Conservation (phyloP, 2,329 filamentous ascomycete species). For the Colletotrichum brevisporum region DNA sequence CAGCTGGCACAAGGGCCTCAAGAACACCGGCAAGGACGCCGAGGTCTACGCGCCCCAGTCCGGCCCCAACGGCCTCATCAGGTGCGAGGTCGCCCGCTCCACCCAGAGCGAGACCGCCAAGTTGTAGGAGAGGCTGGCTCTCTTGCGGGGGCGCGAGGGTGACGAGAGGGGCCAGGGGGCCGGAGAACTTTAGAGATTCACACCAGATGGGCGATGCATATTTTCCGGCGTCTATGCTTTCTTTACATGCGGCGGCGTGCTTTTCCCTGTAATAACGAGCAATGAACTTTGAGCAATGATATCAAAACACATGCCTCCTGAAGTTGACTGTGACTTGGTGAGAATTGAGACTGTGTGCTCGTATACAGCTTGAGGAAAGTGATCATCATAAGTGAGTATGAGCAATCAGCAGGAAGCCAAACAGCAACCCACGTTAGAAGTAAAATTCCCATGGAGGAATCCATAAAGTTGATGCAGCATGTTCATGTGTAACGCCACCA, state of each 20-base stretch:
- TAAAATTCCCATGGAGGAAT: too few relatives aligned
- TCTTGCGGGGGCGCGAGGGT: too few relatives aligned
- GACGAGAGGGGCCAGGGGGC: background rate
- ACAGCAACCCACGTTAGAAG: too few relatives aligned
- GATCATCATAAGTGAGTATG: background rate
- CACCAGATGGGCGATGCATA: constrained; percentile 19
- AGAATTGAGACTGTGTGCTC: background rate
- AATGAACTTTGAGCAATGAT: constrained; percentile 31
- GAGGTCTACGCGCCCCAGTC: constrained; percentile 96
- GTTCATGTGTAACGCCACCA: too few relatives aligned
- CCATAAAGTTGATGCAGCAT: too few relatives aligned
- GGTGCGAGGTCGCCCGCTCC: constrained; percentile 84
- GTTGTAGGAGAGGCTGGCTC: constrained; percentile 7
- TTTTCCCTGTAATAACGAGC: constrained; percentile 36
- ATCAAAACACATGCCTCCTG: background rate
- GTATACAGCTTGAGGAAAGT: background rate
- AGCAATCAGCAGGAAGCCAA: too few relatives aligned
- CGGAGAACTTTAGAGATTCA: background rate
- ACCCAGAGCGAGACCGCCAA: constrained; percentile 41
- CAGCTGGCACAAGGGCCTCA: constrained; percentile 94
- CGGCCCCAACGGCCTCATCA: constrained; percentile 94
- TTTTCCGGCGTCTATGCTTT: constrained; percentile 29
- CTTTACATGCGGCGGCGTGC: background rate
- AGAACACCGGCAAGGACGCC: constrained; percentile 96
- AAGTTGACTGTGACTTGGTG: background rate